Conservation (phyloP, 2,329 filamentous ascomycete species). For the Lachnellula suecica region DNA sequence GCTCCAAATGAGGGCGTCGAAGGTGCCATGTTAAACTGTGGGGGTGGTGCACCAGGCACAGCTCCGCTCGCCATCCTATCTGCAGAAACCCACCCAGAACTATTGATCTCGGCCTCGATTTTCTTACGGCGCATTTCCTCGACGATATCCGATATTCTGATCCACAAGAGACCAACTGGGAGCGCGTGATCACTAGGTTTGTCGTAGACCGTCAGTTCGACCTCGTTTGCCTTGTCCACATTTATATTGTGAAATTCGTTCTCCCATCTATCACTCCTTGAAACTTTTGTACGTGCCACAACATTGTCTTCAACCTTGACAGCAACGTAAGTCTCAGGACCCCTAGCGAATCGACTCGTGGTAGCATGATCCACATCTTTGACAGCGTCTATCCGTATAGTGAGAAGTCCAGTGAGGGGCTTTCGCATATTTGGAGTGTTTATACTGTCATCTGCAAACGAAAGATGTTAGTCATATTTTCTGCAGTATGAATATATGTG, state of each 20-base stretch:
- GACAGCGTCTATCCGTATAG: slow-evolving; percentile 82
- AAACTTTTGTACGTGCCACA: slow-evolving; percentile 82
- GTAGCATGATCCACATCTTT: slow-evolving; percentile 93
- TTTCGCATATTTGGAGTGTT: slow-evolving; percentile 94
- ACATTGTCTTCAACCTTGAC: slow-evolving; percentile 96
- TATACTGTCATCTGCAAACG: slow-evolving; percentile 79
- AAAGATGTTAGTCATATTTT: slow-evolving; percentile 1
- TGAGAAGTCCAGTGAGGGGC: slow-evolving; percentile 87
- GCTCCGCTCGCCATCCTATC: slow-evolving; percentile 80
- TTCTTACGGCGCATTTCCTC: slow-evolving; percentile 97
- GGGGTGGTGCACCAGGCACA: slow-evolving; percentile 37
- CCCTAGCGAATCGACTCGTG: slow-evolving; percentile 78
- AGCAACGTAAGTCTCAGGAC: slow-evolving; percentile 92
- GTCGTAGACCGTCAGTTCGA: slow-evolving; percentile 96
- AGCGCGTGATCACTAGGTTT: slow-evolving; percentile 87
- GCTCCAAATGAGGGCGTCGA: slow-evolving; percentile 44
- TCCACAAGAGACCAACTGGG: slow-evolving; percentile 93
- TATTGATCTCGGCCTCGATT: slow-evolving; percentile 93
- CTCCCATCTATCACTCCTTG: slow-evolving; percentile 86
- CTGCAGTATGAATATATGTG: slow-evolving; percentile 4
- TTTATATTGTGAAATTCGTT: slow-evolving; percentile 89
- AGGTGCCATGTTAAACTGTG: slow-evolving; percentile 60
- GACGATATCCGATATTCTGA: slow-evolving; percentile 93
- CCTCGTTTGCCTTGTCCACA: slow-evolving; percentile 97
- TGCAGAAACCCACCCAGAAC: slow-evolving; percentile 93